These are phyloP conservation scores for Colletotrichum coccodes DNA, from an alignment of 2,329 filamentous ascomycete species.

Conservation along the genomic window DNA sequence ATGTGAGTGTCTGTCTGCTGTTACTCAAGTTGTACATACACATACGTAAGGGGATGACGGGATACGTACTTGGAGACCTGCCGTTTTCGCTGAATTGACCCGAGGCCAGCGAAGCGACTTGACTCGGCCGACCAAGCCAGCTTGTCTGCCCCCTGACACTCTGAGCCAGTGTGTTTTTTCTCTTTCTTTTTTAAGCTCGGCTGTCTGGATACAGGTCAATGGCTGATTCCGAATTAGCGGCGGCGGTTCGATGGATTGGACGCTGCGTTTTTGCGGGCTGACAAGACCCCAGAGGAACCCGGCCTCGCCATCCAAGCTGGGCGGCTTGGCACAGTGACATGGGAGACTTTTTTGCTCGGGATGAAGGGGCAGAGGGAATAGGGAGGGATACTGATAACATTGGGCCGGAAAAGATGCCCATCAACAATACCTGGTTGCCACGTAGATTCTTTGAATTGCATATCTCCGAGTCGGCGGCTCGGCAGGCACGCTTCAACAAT, in stretches of 20 bases:
- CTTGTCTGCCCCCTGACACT: constrained; percentile 16
- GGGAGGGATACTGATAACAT: not conserved
- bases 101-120: constrained; percentile 16
- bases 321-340: constrained; percentile 28
- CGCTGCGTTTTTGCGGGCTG: constrained; percentile 15
- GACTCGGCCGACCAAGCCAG: constrained; percentile 25
- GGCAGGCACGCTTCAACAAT: not conserved
- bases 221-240: constrained; percentile 23
- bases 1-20: not conserved
- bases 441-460: not conserved
- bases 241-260: constrained; percentile 29
- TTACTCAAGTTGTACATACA: not conserved
- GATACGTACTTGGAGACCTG: not conserved
- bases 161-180: constrained; percentile 17
- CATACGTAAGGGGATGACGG: not conserved
- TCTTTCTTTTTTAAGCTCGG: constrained; percentile 29
- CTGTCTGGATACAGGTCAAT: constrained; percentile 31
- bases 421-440: not conserved
- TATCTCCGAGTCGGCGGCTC: not conserved
- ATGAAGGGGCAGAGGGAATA: constrained; percentile 4
- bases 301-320: not conserved
- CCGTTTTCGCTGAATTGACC: constrained; percentile 14
- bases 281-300: constrained; percentile 6
- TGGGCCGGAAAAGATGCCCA: not conserved
- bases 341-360: constrained; percentile 12